phyloP scores from a whole-genome alignment of 176 grass and related monocot genomes.

The Areca catechu region DNA sequence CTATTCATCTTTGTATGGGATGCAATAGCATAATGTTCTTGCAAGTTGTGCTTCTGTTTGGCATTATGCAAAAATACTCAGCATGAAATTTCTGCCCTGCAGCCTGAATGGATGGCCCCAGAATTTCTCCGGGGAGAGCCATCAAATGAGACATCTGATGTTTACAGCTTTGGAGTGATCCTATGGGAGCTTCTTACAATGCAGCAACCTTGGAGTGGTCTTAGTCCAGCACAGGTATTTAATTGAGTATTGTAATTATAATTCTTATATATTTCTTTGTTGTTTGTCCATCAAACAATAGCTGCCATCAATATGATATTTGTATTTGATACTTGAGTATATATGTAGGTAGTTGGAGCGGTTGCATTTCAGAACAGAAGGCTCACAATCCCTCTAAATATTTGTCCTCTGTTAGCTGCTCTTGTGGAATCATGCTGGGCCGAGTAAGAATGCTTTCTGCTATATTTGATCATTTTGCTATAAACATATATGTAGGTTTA shows the following conservation, averaged over 20 bases:
- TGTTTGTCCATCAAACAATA: too few relatives aligned
- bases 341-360: constrained; percentile 69
- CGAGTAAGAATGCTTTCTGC: constrained; percentile 47
- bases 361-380: constrained; percentile 95
- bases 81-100: constrained; percentile 5
- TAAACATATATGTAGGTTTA: too few relatives aligned
- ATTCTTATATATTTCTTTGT: too few relatives aligned
- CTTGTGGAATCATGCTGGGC: constrained; percentile 87
- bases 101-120: constrained; percentile 98
- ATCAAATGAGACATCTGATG: constrained; percentile 84
- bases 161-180: constrained; percentile 85
- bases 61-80: not conserved
- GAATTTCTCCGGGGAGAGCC: constrained; percentile 84
- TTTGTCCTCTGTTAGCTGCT: constrained; percentile 40
- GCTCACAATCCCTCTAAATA: constrained; percentile 51
- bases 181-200: constrained; percentile 91
- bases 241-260: not conserved
- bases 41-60: too few relatives aligned
- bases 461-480: not conserved
- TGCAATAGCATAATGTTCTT: too few relatives aligned
- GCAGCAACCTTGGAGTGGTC: constrained; percentile 89
- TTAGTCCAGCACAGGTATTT: constrained; percentile 67
- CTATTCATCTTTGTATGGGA: too few relatives aligned
- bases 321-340: not conserved
- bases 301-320: too few relatives aligned